A percentile compares a stretch with the other conserved stretches of the same genome.
These are phyloP conservation scores for Chrysosphaeria jannelii DNA, from an alignment of 2,329 filamentous ascomycete genomes.

Conservation along the genomic window DNA sequence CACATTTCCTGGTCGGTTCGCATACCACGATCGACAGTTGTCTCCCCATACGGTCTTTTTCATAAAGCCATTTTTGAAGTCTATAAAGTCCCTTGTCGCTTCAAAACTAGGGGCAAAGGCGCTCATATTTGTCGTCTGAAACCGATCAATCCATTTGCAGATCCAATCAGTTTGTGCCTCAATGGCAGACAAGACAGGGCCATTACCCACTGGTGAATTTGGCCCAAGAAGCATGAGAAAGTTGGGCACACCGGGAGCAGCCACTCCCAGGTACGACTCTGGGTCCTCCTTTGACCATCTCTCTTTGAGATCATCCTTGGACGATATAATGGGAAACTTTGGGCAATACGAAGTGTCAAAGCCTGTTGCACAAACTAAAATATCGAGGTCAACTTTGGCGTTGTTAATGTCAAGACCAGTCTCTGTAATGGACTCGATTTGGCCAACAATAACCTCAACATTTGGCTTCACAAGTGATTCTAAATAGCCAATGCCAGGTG, in stretches of 20 bases:
- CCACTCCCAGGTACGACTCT: slow-evolving; percentile 5
- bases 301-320: slow-evolving; percentile 4
- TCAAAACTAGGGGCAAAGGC: slow-evolving; percentile 6
- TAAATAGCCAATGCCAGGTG: slow-evolving; percentile 13
- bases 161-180: slow-evolving; percentile 11
- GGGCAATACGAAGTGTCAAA: slow-evolving; percentile 9
- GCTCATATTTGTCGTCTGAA: slow-evolving; percentile 17
- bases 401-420: slow-evolving; percentile 9
- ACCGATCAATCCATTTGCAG: slow-evolving; percentile 17
- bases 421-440: slow-evolving; percentile 8
- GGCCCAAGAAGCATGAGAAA: slow-evolving; percentile 7
- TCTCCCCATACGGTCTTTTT: slow-evolving; percentile 8
- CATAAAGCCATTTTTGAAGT: slow-evolving; percentile 8
- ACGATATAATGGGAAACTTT: slow-evolving; percentile 8
- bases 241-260: slow-evolving; percentile 9
- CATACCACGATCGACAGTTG: slow-evolving; percentile 8
- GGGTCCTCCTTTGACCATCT: slow-evolving; percentile 11
- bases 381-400: slow-evolving; percentile 6
- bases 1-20: slow-evolving; percentile 6
- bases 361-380: slow-evolving; percentile 11
- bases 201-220: slow-evolving; percentile 5
- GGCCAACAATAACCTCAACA: slow-evolving; percentile 12
- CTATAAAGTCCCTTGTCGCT: slow-evolving; percentile 6
- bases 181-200: slow-evolving; percentile 4
- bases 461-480: slow-evolving; percentile 14